phyloP scores from a whole-genome alignment of 2,329 filamentous ascomycete species.

The Drechmeria coniospora region DNA sequence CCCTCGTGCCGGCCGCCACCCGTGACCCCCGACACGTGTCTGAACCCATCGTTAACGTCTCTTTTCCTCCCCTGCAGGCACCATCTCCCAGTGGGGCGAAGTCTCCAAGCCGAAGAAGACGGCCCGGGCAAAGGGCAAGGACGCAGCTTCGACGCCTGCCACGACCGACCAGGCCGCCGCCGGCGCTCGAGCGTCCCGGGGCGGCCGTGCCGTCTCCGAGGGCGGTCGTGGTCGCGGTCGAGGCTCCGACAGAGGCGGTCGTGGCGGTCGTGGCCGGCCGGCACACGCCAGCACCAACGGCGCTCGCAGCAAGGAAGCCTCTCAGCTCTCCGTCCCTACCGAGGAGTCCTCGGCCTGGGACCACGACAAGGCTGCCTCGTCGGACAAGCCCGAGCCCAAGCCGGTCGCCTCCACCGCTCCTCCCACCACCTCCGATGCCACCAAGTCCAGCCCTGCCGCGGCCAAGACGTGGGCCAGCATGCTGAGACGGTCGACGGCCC shows the following conservation, averaged over 20 bases:
- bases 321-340: slow-evolving; percentile 49
- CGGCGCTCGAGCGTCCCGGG: slow-evolving; percentile 34
- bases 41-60: background rate
- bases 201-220: slow-evolving; percentile 46
- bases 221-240: slow-evolving; percentile 46
- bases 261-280: slow-evolving; percentile 49
- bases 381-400: slow-evolving; percentile 18
- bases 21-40: background rate
- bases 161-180: slow-evolving; percentile 28
- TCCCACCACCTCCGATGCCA: slow-evolving; percentile 16
- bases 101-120: slow-evolving; percentile 71
- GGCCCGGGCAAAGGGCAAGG: slow-evolving; percentile 57
- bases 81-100: slow-evolving; percentile 71
- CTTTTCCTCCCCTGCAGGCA: slow-evolving; percentile 32
- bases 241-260: slow-evolving; percentile 46
- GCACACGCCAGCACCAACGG: slow-evolving; percentile 43
- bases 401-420: slow-evolving; percentile 11
- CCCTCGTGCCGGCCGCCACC: no score
- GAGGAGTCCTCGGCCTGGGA: slow-evolving; percentile 46
- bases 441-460: slow-evolving; percentile 22
- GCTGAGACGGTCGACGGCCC: slow-evolving; percentile 43
- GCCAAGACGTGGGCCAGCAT: slow-evolving; percentile 63
- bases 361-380: slow-evolving; percentile 22
- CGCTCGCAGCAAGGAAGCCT: slow-evolving; percentile 38
- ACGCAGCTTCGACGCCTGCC: slow-evolving; percentile 37